phyloP scores from a whole-genome alignment of 352 stramenopile species.

The Pythium brassicae region DNA sequence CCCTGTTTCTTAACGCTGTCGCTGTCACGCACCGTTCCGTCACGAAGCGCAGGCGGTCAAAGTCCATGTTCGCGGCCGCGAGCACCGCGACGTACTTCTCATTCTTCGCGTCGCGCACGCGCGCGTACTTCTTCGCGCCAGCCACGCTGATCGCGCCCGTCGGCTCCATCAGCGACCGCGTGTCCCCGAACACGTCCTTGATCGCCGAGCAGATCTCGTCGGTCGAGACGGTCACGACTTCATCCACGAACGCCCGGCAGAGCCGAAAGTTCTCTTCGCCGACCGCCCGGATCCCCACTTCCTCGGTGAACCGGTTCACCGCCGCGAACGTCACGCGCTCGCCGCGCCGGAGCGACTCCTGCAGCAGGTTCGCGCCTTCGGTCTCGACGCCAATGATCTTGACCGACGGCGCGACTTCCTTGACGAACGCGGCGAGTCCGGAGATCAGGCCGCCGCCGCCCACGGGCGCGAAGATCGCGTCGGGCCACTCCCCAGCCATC shows the following conservation, averaged over 20 bases:
- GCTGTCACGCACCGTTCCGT: conserved; percentile 41
- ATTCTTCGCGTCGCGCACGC: conserved; percentile 29
- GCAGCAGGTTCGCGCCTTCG: conserved; percentile 93
- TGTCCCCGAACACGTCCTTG: conserved; percentile 93
- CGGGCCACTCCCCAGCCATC: conserved; percentile 83
- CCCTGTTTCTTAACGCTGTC: not conserved
- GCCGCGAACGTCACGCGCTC: conserved; percentile 85
- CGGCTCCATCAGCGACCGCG: conserved; percentile 94
- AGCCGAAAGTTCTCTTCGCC: conserved; percentile 95
- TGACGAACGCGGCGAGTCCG: conserved; percentile 92
- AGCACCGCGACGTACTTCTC: conserved; percentile 94
- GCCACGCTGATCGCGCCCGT: conserved; percentile 93
- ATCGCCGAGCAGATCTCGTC: conserved; percentile 95
- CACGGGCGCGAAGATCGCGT: conserved; percentile 97
- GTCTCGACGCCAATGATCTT: conserved; percentile 97
- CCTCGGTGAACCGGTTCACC: conserved; percentile 97
- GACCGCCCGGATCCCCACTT: conserved; percentile 92
- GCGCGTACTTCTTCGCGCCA: conserved; percentile 94
- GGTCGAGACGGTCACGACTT: conserved; percentile 95
- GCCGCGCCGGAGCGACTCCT: conserved; percentile 77
- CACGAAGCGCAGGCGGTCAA: conserved; percentile 97
- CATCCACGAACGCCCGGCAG: conserved; percentile 93
- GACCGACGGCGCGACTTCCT: conserved; percentile 80
- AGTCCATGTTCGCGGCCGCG: conserved; percentile 99
- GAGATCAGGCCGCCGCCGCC: conserved; percentile 96